These are phyloP conservation scores for Penicillium egyptiacum DNA, from an alignment of 495 filamentous ascomycete species.

Conservation along the genomic window DNA sequence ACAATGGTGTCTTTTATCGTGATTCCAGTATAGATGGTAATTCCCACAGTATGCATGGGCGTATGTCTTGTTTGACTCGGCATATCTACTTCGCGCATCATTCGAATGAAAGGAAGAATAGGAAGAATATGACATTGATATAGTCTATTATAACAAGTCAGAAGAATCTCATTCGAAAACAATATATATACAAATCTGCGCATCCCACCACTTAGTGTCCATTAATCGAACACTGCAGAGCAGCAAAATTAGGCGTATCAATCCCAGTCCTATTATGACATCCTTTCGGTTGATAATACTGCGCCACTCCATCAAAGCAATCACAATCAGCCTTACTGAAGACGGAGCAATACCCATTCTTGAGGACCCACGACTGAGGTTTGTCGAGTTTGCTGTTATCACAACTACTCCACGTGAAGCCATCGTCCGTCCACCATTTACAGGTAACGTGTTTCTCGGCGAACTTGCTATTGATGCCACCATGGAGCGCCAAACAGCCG, in stretches of 20 bases:
- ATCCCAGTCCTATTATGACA: neutral
- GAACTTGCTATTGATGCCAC: neutral
- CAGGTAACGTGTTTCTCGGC: neutral
- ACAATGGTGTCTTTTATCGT: conserved; percentile 26
- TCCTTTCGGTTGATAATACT: neutral
- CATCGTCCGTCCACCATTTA: neutral
- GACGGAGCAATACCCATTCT: neutral
- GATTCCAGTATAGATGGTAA: neutral
- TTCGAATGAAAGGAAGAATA: neutral
- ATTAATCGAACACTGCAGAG: neutral
- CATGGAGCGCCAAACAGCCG: neutral
- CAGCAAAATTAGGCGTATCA: neutral
- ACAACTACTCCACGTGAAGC: neutral
- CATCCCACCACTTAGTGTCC: neutral
- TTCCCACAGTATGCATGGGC: neutral
- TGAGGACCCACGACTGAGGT: conserved; percentile 1
- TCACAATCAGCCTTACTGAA: neutral
- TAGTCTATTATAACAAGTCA: neutral
- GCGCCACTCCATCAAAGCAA: neutral
- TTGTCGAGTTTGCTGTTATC: neutral
- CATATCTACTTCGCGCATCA: neutral
- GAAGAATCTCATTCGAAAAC: neutral
- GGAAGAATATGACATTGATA: neutral
- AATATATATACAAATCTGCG: neutral
- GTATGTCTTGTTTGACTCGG: neutral